Evolutionary conservation across 2,329 filamentous ascomycete genomes (phyloP), one percentile per base, ranked within the genome.

Genomic region (Arthroderma sp.): DNA sequence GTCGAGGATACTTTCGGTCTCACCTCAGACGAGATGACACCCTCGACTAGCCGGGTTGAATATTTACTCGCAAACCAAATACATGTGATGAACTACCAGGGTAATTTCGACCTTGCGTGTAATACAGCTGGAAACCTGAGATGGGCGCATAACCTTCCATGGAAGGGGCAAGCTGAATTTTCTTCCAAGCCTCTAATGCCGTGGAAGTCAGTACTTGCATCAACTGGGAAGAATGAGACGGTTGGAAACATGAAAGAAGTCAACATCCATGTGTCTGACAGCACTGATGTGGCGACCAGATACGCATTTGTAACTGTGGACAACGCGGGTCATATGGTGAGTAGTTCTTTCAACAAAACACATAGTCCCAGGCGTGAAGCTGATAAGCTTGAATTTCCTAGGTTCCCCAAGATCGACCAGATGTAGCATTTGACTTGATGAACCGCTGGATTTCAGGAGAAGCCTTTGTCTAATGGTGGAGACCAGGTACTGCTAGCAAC

Each of bases 31-130:
- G 25, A 15, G 6, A 51, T 51, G 47, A 25, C 25, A 19, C 47
- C 47, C 19, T 51, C 47, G 9, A 51, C 47, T 33, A n/a, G n/a
- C n/a, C 23, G 33, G 28, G 70, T 72, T 3, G 56, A 67, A 2
- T 70, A 66, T 54, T 61, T 73, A 5, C 65, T 74, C 2, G 65
- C 71, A 13, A 65, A 66, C 43, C 67, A 69, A 17, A 65, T 74
- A 38, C 68, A 73, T 57, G 66, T 72, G 15, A 62, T 74, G 11
- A 69, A 72, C 56, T 74, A 74, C 55, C 69, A 72, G 37, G 71
- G 72, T 2, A 74, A 73, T 55, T 60, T 72, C 0, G 71, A 74
- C 58, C 64, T 73, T 51, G 71, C 70, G 7, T 74, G 72, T 56
- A 74, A 74, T 55, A 73, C 71, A 5, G 71, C 70, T 9, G 70